Evolutionary conservation across 1,139 yeast genomes (phyloP), one percentile per base, ranked within the genome.

Genomic region (Williopsis jadinii): DNA sequence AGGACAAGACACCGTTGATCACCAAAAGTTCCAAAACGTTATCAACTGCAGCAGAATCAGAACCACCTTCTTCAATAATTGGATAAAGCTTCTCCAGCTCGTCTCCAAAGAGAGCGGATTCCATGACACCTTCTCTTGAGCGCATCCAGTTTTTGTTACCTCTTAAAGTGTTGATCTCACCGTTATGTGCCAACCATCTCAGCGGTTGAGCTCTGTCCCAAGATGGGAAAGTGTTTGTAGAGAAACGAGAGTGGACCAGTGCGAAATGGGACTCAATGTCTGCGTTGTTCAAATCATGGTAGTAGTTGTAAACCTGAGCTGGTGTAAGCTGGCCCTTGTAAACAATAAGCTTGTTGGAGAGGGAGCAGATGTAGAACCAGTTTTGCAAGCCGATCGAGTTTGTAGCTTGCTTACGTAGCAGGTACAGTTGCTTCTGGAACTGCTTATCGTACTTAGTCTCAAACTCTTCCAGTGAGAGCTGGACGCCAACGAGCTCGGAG

Each of bases 91-190:
- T 80, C 58, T 88, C 97, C 62, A 90, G 73, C 55, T 87, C 95
- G 41, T 87, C 96, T 51, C 95, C 96, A 62, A 92, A 90, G 48
- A 86, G 73, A 46, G 77, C 73, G 3, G 95, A 84, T 36, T 78
- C 73, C 96, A 92, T 87, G 39, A 90, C 87, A 68, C 97, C 97
- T 70, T 92, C 98, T 66, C 95, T 85, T 35, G 98, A 94, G 56
- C 96, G 80, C 97, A 92, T 90, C 97, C 97, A 92, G 66, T 92
- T 92, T 67, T 88, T 92, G 75, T 92, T 92, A 56, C 98, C 98
- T 64, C 97, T 78, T 61, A 92, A 71, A 35, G 98, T 90, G 67
- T 92, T 92, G 64, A 92, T 92, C 68, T 92, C 98, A 73, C 98
- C 98, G 64, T 92, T 92, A 69, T 92, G 98, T 35, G 98, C 98